phyloP scores from a whole-genome alignment of 129 eudicot genomes.

The Rutidosis leptorrhynchoides region DNA sequence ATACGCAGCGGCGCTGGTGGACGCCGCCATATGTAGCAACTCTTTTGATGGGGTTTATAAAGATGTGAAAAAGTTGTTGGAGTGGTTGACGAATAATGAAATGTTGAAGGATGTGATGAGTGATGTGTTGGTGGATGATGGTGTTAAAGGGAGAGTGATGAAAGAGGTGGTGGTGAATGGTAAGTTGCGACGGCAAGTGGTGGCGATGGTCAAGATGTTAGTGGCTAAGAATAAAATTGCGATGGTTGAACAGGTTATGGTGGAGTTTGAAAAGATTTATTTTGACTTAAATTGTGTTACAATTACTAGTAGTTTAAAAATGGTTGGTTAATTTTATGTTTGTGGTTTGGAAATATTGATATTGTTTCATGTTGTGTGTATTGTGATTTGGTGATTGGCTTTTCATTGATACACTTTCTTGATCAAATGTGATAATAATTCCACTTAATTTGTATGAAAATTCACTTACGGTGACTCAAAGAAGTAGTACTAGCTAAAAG shows the following conservation, averaged over 20 bases:
- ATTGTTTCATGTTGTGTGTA: not conserved
- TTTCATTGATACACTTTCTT: not conserved
- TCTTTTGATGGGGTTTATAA: slow-evolving; percentile 27
- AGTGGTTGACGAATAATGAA: slow-evolving; percentile 35
- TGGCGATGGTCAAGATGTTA: slow-evolving; percentile 54
- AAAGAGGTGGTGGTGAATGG: slow-evolving; percentile 48
- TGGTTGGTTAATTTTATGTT: slow-evolving; percentile 18
- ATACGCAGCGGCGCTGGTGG: slow-evolving; percentile 75
- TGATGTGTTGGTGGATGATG: slow-evolving; percentile 37
- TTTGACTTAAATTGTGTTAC: slow-evolving; percentile 24
- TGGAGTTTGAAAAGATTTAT: slow-evolving; percentile 57
- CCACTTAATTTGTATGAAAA: too few species aligned
- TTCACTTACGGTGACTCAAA: too few species aligned
- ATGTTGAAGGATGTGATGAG: slow-evolving; percentile 33
- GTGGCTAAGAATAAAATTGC: slow-evolving; percentile 48
- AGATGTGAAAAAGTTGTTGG: slow-evolving; percentile 52
- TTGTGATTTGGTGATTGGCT: not conserved
- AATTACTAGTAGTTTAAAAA: not conserved
- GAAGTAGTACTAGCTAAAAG: too few species aligned
- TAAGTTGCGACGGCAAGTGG: slow-evolving; percentile 47
- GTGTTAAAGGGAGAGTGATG: slow-evolving; percentile 46
- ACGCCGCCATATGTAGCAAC: slow-evolving; percentile 37
- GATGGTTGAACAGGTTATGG: slow-evolving; percentile 48
- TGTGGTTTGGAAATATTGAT: slow-evolving; percentile 4
- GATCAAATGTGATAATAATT: too few species aligned